Evolutionary conservation across 2,329 filamentous ascomycete genomes (phyloP), one percentile per base, ranked within the genome.

Genomic region (Thielaviopsis punctulata): DNA sequence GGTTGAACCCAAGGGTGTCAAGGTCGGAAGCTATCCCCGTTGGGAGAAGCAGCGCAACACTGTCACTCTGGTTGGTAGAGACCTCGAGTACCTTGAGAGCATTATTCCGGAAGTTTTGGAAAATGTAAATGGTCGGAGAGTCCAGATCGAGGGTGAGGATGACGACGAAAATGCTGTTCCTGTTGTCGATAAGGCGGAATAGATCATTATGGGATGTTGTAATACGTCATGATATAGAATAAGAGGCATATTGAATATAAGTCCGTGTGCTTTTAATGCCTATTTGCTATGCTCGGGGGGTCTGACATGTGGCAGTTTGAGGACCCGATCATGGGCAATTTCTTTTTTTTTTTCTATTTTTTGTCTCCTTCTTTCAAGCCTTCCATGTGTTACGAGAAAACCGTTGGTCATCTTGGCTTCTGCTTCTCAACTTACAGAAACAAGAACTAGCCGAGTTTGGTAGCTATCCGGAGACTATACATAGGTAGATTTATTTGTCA

Each of bases 21-120:
- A 96, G 69, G 87, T 96, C 15, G 92, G 92, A 46, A 94, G 86
- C 66, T 96, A 98, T 66, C 92, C 92, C 33, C 73, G 87, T 52
- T 95, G 89, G 88, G 86, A 84, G 4, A 90, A 86, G 72, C 79
- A 79, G 61, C 74, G 74, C 57, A 96, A 96, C 66, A 92, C 88
- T 0, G 87, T 96, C 47, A 95, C 90, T 10, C 70, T 98, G 51
- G 89, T 95, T 19, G 78, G 79, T 15, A 80, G 79, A 58, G 84
- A 95, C 62, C 71, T 75, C 58, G 80, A 76, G 22, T 90, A 78
- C 59, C 75, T 96, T 62, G 86, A 95, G 63, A 80, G 79, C 49
- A 66, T 95, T 56, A 76, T 93, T 13, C 48, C 51, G 2, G 51
- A 54, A 10, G 86, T 95, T 2, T 77, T 86, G 62, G 69, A 78